Evolutionary conservation across 192 early-diverging fungal genomes (phyloP).

Genomic region (Spinellus fusiger): DNA sequence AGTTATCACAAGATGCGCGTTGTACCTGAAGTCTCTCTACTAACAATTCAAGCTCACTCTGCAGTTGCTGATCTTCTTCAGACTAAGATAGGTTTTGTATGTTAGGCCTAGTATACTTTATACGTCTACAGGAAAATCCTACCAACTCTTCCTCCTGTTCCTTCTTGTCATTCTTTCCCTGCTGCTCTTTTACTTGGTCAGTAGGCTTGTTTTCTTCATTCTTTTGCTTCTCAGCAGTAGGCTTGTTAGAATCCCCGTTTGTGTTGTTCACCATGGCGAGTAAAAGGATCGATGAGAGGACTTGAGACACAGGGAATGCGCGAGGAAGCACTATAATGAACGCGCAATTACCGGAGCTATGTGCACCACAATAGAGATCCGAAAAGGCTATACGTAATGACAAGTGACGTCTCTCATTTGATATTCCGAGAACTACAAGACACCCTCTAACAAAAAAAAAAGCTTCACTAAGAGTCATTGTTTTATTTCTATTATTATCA

Average conservation of each 20-base stretch:
- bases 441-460: no score
- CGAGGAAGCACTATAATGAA: not conserved
- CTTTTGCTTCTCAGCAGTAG: not conserved
- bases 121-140: not conserved
- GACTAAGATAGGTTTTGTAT: conserved; percentile 51
- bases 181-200: conserved; percentile 13
- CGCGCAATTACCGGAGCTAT: not conserved
- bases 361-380: not conserved
- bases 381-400: not conserved
- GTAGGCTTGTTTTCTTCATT: conserved; percentile 11
- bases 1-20: not conserved
- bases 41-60: conserved; percentile 90
- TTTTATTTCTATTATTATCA: no score
- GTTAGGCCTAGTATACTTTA: not conserved
- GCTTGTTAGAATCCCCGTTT: not conserved
- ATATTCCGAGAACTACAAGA: not conserved
- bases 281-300: not conserved
- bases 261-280: not conserved
- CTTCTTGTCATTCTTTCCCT: conserved; percentile 34
- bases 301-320: not conserved
- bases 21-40: conserved; percentile 85
- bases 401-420: not conserved
- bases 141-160: conserved; percentile 39
- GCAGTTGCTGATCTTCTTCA: conserved; percentile 94
- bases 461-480: no score